These are phyloP conservation scores for Elaeagnus macrophylla DNA, from an alignment of 306 rosid genomes.

Conservation along the genomic window DNA sequence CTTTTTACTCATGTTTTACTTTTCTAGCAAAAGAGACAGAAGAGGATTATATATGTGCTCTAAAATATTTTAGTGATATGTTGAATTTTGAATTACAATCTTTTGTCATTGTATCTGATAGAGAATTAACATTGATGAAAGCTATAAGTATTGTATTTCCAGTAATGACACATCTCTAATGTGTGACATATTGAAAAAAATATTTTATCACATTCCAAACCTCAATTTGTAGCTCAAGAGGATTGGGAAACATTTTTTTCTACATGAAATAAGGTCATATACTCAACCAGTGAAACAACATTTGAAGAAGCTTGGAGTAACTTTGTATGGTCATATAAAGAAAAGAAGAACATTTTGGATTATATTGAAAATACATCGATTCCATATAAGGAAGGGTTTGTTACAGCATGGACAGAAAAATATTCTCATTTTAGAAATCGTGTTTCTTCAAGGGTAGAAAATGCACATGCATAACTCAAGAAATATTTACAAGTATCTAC, in stretches of 20 bases:
- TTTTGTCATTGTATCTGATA: background rate
- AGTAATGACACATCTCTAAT: background rate
- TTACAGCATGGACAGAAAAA: background rate
- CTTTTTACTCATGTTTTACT: background rate
- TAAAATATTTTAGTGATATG: background rate
- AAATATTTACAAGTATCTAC: constrained; percentile 7
- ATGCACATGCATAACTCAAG: background rate
- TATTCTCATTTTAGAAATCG: background rate
- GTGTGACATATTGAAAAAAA: background rate
- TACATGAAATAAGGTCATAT: background rate
- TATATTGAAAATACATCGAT: background rate
- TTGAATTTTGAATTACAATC: background rate
- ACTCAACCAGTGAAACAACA: background rate
- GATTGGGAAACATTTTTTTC: background rate
- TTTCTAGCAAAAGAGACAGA: background rate
- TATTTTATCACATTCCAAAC: background rate
- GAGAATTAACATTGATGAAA: background rate
- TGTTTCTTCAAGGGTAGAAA: background rate
- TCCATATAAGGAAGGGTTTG: background rate
- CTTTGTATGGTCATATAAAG: background rate
- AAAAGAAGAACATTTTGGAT: background rate
- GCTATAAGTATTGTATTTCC: background rate
- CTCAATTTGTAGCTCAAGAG: background rate
- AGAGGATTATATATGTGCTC: background rate
- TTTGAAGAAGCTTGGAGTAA: background rate